A percentile compares a stretch with the other conserved stretches of the same genome.
These are phyloP conservation scores for Mycosphaerella arachidis DNA, from an alignment of 2,329 filamentous ascomycete species.

Conservation along the genomic window DNA sequence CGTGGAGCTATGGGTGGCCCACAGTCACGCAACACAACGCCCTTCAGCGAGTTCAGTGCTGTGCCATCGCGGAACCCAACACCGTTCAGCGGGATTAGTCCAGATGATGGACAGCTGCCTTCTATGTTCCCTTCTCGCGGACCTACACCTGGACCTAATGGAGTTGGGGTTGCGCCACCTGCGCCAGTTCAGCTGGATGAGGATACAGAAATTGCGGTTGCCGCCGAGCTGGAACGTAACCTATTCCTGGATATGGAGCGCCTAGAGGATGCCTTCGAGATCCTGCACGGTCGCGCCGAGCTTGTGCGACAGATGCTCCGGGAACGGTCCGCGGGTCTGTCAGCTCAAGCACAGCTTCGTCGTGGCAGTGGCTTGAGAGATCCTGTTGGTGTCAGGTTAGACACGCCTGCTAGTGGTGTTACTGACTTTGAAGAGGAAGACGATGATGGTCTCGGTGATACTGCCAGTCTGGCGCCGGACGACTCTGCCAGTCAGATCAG, in stretches of 20 bases:
- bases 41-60: constrained; percentile 57
- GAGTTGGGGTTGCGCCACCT: constrained; percentile 34
- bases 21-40: constrained; percentile 45
- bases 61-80: constrained; percentile 47
- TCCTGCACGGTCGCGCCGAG: constrained; percentile 81
- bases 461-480: constrained; percentile 62
- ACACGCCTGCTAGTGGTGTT: constrained; percentile 39
- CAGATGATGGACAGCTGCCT: constrained; percentile 25
- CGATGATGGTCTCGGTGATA: constrained; percentile 36
- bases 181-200: constrained; percentile 83
- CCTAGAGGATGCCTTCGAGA: constrained; percentile 89
- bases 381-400: constrained; percentile 40
- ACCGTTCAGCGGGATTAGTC: constrained; percentile 35
- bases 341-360: constrained; percentile 57
- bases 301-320: constrained; percentile 71
- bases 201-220: constrained; percentile 82
- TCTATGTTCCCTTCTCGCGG: constrained; percentile 32
- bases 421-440: constrained; percentile 33
- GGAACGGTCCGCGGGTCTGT: constrained; percentile 75
- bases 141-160: constrained; percentile 29
- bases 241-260: constrained; percentile 93
- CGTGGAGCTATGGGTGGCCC: constrained; percentile 42
- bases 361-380: constrained; percentile 47
- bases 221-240: constrained; percentile 87
- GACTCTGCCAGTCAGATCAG: constrained; percentile 78